These are phyloP conservation scores for Nicotiana undulata DNA, from an alignment of 257 asterid genomes.

Conservation along the genomic window DNA sequence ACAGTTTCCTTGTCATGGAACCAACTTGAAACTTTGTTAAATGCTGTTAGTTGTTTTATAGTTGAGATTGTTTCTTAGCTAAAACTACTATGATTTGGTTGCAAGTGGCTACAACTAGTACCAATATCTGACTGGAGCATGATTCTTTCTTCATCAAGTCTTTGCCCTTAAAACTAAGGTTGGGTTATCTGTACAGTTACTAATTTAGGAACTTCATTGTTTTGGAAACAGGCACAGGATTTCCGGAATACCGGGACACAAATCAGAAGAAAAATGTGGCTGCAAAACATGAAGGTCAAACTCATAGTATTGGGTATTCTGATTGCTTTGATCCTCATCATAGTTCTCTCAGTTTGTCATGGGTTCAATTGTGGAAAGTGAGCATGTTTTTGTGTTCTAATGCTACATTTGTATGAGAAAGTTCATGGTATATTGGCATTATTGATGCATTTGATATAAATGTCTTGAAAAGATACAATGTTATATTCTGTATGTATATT, in stretches of 20 bases:
- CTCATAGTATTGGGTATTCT: conserved; percentile 37
- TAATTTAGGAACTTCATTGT: background rate
- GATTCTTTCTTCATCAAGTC: background rate
- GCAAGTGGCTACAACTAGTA: background rate
- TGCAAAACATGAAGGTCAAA: conserved; percentile 59
- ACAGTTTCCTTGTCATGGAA: background rate
- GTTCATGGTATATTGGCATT: background rate
- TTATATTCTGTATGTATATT: background rate
- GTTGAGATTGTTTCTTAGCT: background rate
- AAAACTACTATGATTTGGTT: background rate
- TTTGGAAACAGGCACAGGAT: conserved; percentile 45
- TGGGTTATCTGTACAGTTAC: background rate
- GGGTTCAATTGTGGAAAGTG: conserved; percentile 41
- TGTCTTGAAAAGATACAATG: background rate
- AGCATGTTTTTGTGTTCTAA: background rate
- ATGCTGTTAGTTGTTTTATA: background rate
- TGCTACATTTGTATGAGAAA: background rate
- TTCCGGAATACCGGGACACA: conserved; percentile 46
- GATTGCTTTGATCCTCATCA: conserved; percentile 25
- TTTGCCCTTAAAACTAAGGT: background rate
- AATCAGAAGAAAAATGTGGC: conserved; percentile 48
- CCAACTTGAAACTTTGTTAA: background rate
- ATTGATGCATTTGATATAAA: background rate
- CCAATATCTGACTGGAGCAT: background rate
- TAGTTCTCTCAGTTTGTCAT: conserved; percentile 42